Base-by-base conservation (phyloP, 495 filamentous ascomycete genomes). In the Hypoxylon fragiforme region DNA sequence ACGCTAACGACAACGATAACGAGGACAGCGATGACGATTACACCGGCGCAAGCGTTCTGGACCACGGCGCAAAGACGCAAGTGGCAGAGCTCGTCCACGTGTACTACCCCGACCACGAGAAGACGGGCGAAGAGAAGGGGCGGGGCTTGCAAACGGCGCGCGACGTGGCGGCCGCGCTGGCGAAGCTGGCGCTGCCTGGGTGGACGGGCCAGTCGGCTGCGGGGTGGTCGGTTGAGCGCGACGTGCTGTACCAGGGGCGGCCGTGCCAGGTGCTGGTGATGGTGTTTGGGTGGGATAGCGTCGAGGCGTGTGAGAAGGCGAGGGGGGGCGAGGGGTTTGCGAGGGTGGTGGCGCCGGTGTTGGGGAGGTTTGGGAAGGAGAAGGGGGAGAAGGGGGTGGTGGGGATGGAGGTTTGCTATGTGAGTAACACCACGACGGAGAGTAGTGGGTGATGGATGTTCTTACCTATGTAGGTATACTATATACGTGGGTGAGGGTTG, bases 201-300 rank as follows among this genome's bases (percentile, higher is more conserved):
- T 66, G 54, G 31, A 67, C 52, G 65, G 71, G 39, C 54, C 59
- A 66, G 51, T 60, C 48, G 30, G 73, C 67, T 44, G 61, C 44
- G 50, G 80, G 67, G 4, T 82, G 69, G 72, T 54, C 69, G 1
- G 68, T 74, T 57, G 79, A 74, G 22, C 65, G 71, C 31, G 65
- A 76, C 7, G 73, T 79, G 9, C 56, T 69, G 28, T 75, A 69
- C 0, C 69, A 74, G 44, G 73, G 65, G 51, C 75, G 68, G 16
- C 64, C 70, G 55, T 71, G 71, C 15, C 70, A 70, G 28, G 58
- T 70, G 39, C 62, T 70, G 34, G 54, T 81, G 0, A 49, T 77
- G 22, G 67, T 51, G 12, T 32, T 80, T 20, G 84, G 81, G 2
- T 87, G 83, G 82, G 70, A 75, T 15, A 80, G 71, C 52, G 65